Percentiles rank a stretch among this genome's conserved stretches.
Evolutionary conservation across 768 basidiomycete genomes (phyloP).

Genomic region (Roridomyces roridus): DNA sequence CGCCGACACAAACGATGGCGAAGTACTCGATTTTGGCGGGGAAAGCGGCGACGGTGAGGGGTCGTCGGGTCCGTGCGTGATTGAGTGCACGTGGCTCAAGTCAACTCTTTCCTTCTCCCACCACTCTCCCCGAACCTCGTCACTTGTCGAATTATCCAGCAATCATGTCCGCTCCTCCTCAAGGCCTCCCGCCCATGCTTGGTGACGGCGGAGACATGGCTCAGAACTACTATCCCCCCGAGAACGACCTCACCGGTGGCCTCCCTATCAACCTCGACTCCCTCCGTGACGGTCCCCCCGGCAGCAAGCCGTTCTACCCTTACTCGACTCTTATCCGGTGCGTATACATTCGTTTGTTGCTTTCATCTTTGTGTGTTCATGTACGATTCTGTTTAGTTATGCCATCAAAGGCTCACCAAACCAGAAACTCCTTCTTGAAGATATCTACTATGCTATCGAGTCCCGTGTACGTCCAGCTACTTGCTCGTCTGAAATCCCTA

Average conservation of each 20-base stretch:
- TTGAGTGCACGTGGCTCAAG: constrained; percentile 59
- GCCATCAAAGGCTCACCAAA: constrained; percentile 92
- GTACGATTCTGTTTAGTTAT: constrained; percentile 55
- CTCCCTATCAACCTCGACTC: constrained; percentile 89
- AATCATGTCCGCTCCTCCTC: constrained; percentile 58
- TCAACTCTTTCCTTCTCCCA: constrained; percentile 46
- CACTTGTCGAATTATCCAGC: too few relatives aligned
- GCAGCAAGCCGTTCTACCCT: constrained; percentile 90
- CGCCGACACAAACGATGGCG: constrained; percentile 17
- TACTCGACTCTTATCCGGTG: constrained; percentile 91
- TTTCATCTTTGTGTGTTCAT: constrained; percentile 22
- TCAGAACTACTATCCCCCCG: constrained; percentile 74
- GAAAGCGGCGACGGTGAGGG: constrained; percentile 18
- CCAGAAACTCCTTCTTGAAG: constrained; percentile 83
- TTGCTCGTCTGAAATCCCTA: constrained; percentile 4
- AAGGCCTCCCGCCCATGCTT: constrained; percentile 71
- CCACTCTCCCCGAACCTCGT: constrained; percentile 44
- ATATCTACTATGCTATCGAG: constrained; percentile 92
- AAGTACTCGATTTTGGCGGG: constrained; percentile 4
- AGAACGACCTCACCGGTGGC: constrained; percentile 82
- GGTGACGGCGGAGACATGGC: constrained; percentile 61
- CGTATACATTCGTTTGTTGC: constrained; percentile 34
- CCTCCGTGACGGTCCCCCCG: constrained; percentile 84
- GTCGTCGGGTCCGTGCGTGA: constrained; percentile 63
- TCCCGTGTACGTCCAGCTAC: constrained; percentile 65